phyloP scores from a whole-genome alignment of 2,329 filamentous ascomycete genomes.

The Hirsutella thompsonii region DNA sequence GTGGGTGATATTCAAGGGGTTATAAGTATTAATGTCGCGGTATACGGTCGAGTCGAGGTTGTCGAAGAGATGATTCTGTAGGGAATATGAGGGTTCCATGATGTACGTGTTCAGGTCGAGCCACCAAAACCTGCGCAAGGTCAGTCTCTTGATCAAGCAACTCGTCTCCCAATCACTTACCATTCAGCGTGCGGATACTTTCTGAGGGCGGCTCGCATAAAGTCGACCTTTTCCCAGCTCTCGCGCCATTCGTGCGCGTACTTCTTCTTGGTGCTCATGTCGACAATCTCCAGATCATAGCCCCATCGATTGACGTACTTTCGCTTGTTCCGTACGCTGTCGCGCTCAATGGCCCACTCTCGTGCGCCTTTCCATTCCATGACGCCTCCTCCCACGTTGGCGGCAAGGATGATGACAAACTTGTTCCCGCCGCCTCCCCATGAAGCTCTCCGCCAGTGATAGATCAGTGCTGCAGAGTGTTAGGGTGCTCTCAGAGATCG shows the following conservation, averaged over 20 bases:
- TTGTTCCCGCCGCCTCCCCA: slow-evolving; percentile 77
- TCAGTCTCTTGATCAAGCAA: background rate
- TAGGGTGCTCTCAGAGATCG: background rate
- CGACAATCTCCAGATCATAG: slow-evolving; percentile 89
- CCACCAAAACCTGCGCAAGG: slow-evolving; percentile 84
- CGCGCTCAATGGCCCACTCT: slow-evolving; percentile 96
- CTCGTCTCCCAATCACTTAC: slow-evolving; percentile 36
- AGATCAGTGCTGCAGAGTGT: slow-evolving; percentile 29
- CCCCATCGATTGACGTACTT: slow-evolving; percentile 81
- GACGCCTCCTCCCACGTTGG: slow-evolving; percentile 90
- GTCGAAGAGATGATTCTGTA: slow-evolving; percentile 85
- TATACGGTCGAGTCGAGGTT: slow-evolving; percentile 63
- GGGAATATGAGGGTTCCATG: slow-evolving; percentile 87
- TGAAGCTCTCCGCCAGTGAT: slow-evolving; percentile 57
- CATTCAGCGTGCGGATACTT: slow-evolving; percentile 96
- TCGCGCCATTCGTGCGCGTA: slow-evolving; percentile 99
- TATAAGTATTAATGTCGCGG: slow-evolving; percentile 92
- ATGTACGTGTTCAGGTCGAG: slow-evolving; percentile 94
- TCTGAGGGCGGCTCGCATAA: slow-evolving; percentile 72
- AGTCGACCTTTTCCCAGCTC: slow-evolving; percentile 98
- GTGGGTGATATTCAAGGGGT: slow-evolving; percentile 86
- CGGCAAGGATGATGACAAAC: slow-evolving; percentile 83
- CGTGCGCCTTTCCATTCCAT: slow-evolving; percentile 98
- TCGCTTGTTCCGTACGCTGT: slow-evolving; percentile 91
- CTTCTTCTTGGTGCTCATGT: slow-evolving; percentile 97